Base-by-base conservation (phyloP, 2,329 filamentous ascomycete species). In the Neofusicoccum parvum region DNA sequence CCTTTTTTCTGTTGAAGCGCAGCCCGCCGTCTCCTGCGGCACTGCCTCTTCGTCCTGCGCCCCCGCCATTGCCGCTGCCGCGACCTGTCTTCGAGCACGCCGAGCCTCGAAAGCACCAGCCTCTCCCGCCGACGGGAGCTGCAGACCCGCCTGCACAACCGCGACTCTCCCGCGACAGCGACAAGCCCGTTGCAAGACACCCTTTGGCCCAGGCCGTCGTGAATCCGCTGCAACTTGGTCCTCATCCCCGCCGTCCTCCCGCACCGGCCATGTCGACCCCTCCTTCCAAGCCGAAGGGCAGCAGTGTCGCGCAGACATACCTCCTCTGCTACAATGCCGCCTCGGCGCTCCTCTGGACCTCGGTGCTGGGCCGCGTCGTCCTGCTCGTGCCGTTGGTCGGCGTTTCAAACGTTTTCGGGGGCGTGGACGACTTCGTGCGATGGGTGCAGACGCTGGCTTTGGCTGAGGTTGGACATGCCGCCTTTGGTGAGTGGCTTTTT, bases 311-410 rank as follows among this genome's bases (percentile, higher is more conserved):
- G 1, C 62, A 64, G n/a, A 64, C 39, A 15, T 97, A 97, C 81
- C 87, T 98, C 63, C 85, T 94, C 74, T 81, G 88, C 71, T 99
- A 98, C 86, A 98, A 98, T 80, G 84, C 88, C 72, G 74, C 89
- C 69, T 96, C 90, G 62, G 87, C 92, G 67, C 76, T 88, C 23
- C 86, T 94, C 62, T 99, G 95, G 95, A 80, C 86, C 46, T 86
- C 87, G 17, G 88, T 97, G 63, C 86, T 97, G 46, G 85, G 86
- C 64, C 87, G 91, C 67, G 89, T 91, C 2, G 72, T 88, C 32
- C 79, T 88, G 64, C 83, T 90, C 23, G 75, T 83, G 1, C 48
- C 64, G 0, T 41, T 70, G 1, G 39, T 73, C 15, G 70, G 68
- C 0, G 71, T 68, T 23, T 79, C 80, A 15, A 81, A 84, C 62